Base-by-base conservation (phyloP, 2,329 filamentous ascomycete species). In the Paecilomyces variotii region DNA sequence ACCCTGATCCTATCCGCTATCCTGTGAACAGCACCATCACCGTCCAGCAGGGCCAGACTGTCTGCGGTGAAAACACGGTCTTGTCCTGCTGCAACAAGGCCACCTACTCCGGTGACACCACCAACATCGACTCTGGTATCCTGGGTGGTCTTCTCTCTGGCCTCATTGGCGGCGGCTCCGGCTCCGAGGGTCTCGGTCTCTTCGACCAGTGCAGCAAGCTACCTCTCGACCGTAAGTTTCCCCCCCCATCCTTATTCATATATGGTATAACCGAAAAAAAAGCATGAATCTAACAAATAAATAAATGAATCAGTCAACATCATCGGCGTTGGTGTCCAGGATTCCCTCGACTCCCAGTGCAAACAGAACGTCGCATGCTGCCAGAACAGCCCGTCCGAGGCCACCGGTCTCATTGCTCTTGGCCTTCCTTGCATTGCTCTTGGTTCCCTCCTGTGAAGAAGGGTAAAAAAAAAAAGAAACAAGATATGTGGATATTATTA, bases 171-270 rank as follows among this genome's bases (percentile, higher is more conserved):
- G 69, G 70, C 56, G 68, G 72, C 49, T 69, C 70, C 57, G 57
- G 70, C 9, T 34, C 32, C 39, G 60, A 70, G 57, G 69, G 72
- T 61, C 62, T 75, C 30, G 72, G 70, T 68, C 67, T 76, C 61
- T 75, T 76, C 65, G 65, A 75, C 62, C 68, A 74, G 69, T 76
- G 74, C 73, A 73, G 72, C 67, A 74, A 74, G 68, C 67, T 76
- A 39, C 63, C 67, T 50, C 35, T 74, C 56, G 60, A 66, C 59
- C 53, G 73, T 75, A 67, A 56, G 72, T 59, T 45, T 6, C 14
- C 32, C n/a, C 26, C 14, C 12, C n/a, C 25, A 25, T 19, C 19
- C 12, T 32, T 25, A 24, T 3, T 30, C 12, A 14, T 9, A 19
- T 19, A 19, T 19, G 1, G 19, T 19, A 19, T 19, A 19, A 19